Conservation (phyloP, 1,284 basidiomycete species). For the Cryptococcus sp. region DNA sequence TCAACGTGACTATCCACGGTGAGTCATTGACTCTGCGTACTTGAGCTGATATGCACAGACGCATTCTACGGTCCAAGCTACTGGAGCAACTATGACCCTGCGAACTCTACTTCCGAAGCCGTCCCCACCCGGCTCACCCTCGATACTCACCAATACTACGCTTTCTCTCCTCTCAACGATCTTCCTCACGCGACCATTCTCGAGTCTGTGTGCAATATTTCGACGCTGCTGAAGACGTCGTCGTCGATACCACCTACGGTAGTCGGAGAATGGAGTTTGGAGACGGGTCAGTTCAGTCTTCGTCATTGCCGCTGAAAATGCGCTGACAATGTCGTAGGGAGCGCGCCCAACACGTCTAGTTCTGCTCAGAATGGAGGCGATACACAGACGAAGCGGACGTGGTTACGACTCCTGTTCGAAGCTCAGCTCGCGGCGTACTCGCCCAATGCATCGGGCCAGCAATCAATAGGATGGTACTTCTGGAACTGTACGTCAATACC, state of each 20-base stretch:
- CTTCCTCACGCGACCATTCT: slow-evolving; percentile 38
- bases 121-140: slow-evolving; percentile 25
- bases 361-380: slow-evolving; percentile 20
- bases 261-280: slow-evolving; percentile 48
- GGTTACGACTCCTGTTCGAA: slow-evolving; percentile 43
- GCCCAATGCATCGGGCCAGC: slow-evolving; percentile 26
- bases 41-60: slow-evolving; percentile 19
- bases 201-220: slow-evolving; percentile 42
- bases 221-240: slow-evolving; percentile 30
- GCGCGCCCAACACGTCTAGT: slow-evolving; percentile 22
- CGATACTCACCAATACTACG: slow-evolving; percentile 48
- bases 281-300: slow-evolving; percentile 27
- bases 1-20: slow-evolving; percentile 37
- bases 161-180: slow-evolving; percentile 39
- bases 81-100: slow-evolving; percentile 39
- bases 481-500: slow-evolving; percentile 40
- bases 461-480: slow-evolving; percentile 34
- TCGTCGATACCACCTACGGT: slow-evolving; percentile 21
- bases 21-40: background rate
- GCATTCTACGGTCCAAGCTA: slow-evolving; percentile 44
- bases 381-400: slow-evolving; percentile 38
- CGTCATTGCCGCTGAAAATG: background rate
- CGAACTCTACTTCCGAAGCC: slow-evolving; percentile 12
- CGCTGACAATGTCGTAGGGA: slow-evolving; percentile 8
- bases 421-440: slow-evolving; percentile 42